These are phyloP conservation scores for Shiraia bambusicola DNA, from an alignment of 2,329 filamentous ascomycete genomes.

Conservation along the genomic window DNA sequence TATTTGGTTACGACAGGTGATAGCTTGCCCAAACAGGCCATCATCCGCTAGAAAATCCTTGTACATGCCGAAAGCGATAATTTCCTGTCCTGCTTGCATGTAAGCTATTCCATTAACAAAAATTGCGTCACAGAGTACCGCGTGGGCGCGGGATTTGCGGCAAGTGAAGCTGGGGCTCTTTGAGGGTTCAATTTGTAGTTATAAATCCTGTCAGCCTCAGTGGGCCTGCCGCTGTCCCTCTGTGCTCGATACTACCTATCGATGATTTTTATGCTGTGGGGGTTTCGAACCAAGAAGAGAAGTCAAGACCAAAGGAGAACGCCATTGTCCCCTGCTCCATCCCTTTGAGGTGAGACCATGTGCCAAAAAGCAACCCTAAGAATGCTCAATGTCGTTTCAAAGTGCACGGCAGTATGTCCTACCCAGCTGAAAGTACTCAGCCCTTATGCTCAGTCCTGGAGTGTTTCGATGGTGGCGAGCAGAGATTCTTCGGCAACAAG, in stretches of 20 bases:
- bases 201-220: too few relatives aligned
- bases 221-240: too few relatives aligned
- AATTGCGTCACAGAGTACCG: too few relatives aligned
- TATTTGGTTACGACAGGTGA: slow-evolving; percentile 9
- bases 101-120: background rate
- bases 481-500: background rate
- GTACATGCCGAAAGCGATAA: background rate
- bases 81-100: too few relatives aligned
- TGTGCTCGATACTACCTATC: too few relatives aligned
- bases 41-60: slow-evolving; percentile 3
- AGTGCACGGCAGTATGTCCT: background rate
- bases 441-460: background rate
- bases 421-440: background rate
- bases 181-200: too few relatives aligned
- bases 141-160: too few relatives aligned
- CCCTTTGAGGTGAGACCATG: background rate
- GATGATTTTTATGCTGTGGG: too few relatives aligned
- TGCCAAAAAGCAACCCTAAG: background rate
- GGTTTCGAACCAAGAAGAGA: background rate
- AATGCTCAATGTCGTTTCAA: background rate
- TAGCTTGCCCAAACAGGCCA: slow-evolving; percentile 2
- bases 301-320: background rate
- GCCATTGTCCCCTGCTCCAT: background rate
- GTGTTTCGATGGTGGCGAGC: background rate
- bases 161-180: too few relatives aligned